phyloP scores from a whole-genome alignment of 1,139 yeast genomes.

The Diutina siamensis region DNA sequence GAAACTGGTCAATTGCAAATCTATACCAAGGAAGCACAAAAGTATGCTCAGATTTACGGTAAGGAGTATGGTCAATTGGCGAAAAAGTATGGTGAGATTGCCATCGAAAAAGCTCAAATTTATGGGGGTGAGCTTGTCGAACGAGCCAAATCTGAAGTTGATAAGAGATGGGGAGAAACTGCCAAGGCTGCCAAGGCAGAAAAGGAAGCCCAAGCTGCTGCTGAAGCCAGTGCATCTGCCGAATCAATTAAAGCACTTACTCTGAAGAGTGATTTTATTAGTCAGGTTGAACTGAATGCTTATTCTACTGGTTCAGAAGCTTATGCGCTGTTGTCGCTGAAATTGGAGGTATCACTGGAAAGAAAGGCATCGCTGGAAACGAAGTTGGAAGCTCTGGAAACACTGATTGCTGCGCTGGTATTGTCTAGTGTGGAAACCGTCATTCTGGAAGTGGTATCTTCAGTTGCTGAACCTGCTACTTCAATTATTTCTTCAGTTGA shows the following conservation, averaged over 20 bases:
- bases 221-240: not conserved
- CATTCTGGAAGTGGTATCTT: not conserved
- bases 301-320: not conserved
- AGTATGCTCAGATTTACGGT: not conserved
- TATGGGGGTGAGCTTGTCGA: slow-evolving; percentile 11
- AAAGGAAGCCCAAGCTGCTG: not conserved
- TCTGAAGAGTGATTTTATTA: not conserved
- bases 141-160: not conserved
- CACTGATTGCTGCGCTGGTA: not conserved
- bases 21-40: not conserved
- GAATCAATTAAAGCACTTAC: not conserved
- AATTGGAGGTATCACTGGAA: no score
- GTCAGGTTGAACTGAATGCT: not conserved
- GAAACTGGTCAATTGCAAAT: slow-evolving; percentile 19
- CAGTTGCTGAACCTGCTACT: not conserved
- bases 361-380: no score
- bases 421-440: not conserved
- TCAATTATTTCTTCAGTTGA: not conserved
- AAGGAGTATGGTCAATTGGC: slow-evolving; percentile 12
- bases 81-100: slow-evolving; percentile 14
- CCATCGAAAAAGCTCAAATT: slow-evolving; percentile 18
- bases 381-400: not conserved
- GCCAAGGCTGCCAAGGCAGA: not conserved
- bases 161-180: not conserved
- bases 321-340: not conserved